Conservation (phyloP, 805 yeast genomes). For the Lachancea fermentati region DNA sequence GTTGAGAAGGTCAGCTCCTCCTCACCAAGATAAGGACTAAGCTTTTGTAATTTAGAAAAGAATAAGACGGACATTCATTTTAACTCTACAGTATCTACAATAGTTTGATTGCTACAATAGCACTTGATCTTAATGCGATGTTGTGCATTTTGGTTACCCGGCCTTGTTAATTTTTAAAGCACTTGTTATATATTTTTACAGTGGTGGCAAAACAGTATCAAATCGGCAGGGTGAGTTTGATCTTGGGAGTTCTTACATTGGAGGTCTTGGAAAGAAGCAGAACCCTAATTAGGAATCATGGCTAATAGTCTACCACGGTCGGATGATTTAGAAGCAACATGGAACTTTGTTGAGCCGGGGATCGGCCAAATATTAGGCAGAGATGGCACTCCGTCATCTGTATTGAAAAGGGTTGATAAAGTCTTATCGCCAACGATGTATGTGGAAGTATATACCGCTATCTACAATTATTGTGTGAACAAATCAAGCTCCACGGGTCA, state of each 20-base stretch:
- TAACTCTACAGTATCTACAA: neutral
- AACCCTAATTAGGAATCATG: conserved; percentile 13
- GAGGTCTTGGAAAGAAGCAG: neutral
- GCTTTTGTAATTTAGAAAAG: neutral
- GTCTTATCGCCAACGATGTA: conserved; percentile 68
- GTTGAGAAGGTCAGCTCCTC: conserved; percentile 53
- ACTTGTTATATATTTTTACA: neutral
- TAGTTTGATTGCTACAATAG: neutral
- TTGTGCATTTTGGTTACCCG: neutral
- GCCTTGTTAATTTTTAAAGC: neutral
- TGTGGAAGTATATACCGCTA: conserved; percentile 86
- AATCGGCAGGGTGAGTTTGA: neutral
- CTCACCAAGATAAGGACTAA: conserved; percentile 13
- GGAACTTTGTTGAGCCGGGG: conserved; percentile 77
- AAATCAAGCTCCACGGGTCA: conserved; percentile 49
- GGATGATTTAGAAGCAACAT: conserved; percentile 61
- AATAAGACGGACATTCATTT: neutral
- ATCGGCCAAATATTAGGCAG: conserved; percentile 63
- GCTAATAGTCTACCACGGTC: conserved; percentile 43
- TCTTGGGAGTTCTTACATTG: neutral
- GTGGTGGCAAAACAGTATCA: neutral
- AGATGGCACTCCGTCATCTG: conserved; percentile 30
- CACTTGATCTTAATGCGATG: neutral
- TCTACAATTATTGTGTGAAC: conserved; percentile 87
- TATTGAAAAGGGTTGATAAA: conserved; percentile 43